phyloP scores from a whole-genome alignment of 495 filamentous ascomycete species.

The Sporormia fimetaria region DNA sequence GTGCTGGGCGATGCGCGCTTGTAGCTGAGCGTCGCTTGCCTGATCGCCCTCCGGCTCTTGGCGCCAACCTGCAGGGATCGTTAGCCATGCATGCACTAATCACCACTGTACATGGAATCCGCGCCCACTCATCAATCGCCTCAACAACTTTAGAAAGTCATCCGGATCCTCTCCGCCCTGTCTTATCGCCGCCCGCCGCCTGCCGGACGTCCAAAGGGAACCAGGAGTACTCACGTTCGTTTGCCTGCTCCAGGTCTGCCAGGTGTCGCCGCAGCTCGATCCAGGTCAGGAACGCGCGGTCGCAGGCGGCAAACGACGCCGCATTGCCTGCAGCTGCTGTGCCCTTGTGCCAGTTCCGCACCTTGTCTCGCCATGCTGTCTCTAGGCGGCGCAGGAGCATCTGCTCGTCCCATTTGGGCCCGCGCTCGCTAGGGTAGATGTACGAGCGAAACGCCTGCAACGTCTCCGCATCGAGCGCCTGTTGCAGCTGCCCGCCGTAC shows the following conservation, averaged over 20 bases:
- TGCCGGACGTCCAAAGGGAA: no score
- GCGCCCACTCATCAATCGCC: no score
- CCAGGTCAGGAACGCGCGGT: constrained; percentile 16
- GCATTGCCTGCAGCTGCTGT: constrained; percentile 1
- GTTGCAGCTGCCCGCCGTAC: not conserved
- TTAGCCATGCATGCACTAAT: not conserved
- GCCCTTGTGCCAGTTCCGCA: not conserved
- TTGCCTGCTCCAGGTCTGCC: constrained; percentile 11
- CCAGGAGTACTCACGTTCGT: constrained; percentile 10
- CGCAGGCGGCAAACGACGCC: constrained; percentile 3
- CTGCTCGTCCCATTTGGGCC: constrained; percentile 5
- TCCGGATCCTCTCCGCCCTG: no score
- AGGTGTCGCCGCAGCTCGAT: constrained; percentile 13
- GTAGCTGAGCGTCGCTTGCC: constrained; percentile 2
- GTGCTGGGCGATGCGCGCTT: constrained; percentile 4
- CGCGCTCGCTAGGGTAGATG: constrained; percentile 4
- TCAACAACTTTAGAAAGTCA: no score
- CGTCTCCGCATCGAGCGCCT: constrained; percentile 4
- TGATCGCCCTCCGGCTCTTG: constrained; percentile 4
- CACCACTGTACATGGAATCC: not conserved
- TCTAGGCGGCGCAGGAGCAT: constrained; percentile 13
- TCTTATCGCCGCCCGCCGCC: no score
- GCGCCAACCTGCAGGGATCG: constrained; percentile 1
- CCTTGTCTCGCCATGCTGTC: constrained; percentile 8
- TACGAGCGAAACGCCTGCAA: constrained; percentile 7